phyloP scores from a whole-genome alignment of 345 rosid species.

The Eucalyptus regnans region DNA sequence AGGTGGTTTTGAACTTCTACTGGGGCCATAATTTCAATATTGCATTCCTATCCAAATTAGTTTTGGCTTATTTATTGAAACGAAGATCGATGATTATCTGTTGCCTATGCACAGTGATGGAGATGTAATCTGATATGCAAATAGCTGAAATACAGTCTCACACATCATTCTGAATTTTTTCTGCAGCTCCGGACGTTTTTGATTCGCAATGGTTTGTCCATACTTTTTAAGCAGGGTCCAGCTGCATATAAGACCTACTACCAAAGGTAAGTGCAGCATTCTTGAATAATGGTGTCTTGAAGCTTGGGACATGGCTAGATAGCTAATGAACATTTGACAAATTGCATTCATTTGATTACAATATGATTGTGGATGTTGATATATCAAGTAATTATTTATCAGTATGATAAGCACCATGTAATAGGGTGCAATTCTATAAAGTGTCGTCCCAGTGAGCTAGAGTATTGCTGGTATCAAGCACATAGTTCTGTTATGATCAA shows the following conservation, averaged over 20 bases:
- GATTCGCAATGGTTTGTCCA: conserved; percentile 85
- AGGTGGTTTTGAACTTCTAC: background rate
- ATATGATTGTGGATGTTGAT: background rate
- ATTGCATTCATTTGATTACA: background rate
- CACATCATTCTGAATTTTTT: background rate
- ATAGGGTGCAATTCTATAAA: background rate
- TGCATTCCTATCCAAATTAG: background rate
- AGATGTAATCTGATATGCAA: background rate
- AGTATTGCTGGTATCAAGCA: background rate
- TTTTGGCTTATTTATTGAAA: background rate
- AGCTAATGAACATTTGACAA: background rate
- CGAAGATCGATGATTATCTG: background rate
- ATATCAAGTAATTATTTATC: background rate
- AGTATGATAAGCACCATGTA: background rate
- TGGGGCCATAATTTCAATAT: background rate
- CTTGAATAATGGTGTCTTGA: background rate
- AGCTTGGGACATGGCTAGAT: background rate
- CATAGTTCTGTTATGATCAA: background rate
- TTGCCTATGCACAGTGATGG: background rate
- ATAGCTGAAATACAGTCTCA: background rate
- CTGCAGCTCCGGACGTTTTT: conserved; percentile 86
- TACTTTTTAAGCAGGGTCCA: conserved; percentile 83
- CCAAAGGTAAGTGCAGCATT: conserved; percentile 31
- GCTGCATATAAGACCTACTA: conserved; percentile 74
- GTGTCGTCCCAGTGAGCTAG: background rate